These are phyloP conservation scores for Amanita polypyramis DNA, from an alignment of 768 basidiomycete genomes.

Conservation along the genomic window DNA sequence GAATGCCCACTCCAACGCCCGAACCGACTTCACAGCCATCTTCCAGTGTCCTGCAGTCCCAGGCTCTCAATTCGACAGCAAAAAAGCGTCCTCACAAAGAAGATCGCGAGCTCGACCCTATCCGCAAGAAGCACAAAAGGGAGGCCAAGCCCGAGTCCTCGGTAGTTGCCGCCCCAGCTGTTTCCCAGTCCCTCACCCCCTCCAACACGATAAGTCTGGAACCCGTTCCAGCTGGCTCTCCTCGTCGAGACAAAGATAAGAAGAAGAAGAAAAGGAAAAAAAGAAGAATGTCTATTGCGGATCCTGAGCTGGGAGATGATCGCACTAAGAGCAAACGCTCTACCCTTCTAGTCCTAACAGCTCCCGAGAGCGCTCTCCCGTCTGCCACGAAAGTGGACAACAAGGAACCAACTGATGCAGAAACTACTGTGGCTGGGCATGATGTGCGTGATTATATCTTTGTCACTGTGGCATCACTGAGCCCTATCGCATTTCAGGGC, in stretches of 20 bases:
- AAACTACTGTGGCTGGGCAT: background rate
- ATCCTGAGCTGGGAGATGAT: slow-evolving; percentile 10
- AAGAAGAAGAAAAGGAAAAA: slow-evolving; percentile 28
- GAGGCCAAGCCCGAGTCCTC: slow-evolving; percentile 1
- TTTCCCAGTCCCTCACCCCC: background rate
- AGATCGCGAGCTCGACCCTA: background rate
- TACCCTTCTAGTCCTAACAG: slow-evolving; percentile 10
- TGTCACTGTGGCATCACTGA: background rate
- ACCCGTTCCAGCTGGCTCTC: background rate
- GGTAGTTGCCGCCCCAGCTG: slow-evolving; percentile 1
- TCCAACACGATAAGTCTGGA: background rate
- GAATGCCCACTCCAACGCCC: background rate
- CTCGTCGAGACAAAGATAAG: slow-evolving; percentile 18
- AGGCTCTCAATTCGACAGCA: background rate
- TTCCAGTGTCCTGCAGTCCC: background rate
- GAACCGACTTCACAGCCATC: background rate
- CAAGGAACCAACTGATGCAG: background rate
- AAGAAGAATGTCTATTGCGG: slow-evolving; percentile 24
- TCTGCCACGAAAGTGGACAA: background rate
- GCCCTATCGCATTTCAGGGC: background rate
- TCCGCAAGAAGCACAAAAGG: slow-evolving; percentile 4
- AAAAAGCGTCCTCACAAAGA: background rate
- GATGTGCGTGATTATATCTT: background rate
- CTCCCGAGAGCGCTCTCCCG: background rate
- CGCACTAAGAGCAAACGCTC: slow-evolving; percentile 10